Evolutionary conservation across 2,329 filamentous ascomycete species (phyloP).

Genomic region (Eutypella sp.): DNA sequence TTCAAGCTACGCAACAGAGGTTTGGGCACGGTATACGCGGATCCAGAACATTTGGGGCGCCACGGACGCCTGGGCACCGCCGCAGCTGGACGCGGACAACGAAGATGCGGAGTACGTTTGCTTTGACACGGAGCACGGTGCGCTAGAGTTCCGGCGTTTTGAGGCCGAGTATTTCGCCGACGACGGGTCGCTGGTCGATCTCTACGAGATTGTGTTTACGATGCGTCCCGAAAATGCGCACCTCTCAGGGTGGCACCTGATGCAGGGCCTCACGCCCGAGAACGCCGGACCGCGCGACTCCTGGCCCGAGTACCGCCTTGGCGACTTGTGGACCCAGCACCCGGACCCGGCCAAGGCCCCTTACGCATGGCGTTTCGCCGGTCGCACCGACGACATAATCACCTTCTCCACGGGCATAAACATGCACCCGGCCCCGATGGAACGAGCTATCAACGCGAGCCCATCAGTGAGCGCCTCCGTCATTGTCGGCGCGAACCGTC

Average conservation of each 20-base stretch:
- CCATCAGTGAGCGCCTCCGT: conserved; percentile 8
- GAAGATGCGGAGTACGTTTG: conserved; percentile 14
- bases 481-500: conserved; percentile 11
- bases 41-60: conserved; percentile 15
- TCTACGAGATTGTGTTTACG: conserved; percentile 15
- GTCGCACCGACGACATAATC: conserved; percentile 22
- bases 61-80: conserved; percentile 9
- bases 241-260: conserved; percentile 12
- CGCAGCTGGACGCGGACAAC: conserved; percentile 8
- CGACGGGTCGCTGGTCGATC: conserved; percentile 3
- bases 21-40: conserved; percentile 12
- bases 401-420: conserved; percentile 16
- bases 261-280: conserved; percentile 4
- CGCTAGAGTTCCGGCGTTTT: conserved; percentile 11
- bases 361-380: conserved; percentile 15
- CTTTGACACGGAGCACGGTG: conserved; percentile 13
- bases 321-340: conserved; percentile 19
- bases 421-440: conserved; percentile 12
- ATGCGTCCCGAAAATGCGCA: conserved; percentile 6
- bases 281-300: conserved; percentile 8
- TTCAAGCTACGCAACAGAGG: conserved; percentile 5
- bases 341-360: conserved; percentile 14
- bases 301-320: conserved; percentile 9
- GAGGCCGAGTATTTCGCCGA: conserved; percentile 9
- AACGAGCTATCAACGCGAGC: conserved; percentile 8